Conservation (phyloP, 139 green algal genomes). For the Closterium sp. region DNA sequence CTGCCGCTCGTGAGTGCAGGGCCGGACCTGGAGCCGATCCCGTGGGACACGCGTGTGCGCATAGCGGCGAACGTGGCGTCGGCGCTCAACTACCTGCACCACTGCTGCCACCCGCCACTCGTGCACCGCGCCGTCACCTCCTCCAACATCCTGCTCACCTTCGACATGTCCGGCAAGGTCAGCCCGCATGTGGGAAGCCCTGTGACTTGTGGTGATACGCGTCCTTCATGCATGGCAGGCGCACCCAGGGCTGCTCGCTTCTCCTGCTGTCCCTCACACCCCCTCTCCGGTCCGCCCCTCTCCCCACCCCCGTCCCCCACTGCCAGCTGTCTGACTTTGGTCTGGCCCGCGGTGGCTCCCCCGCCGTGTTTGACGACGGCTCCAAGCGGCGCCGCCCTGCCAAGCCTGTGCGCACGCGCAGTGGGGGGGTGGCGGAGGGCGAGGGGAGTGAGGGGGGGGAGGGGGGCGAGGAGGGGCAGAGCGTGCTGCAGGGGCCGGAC, state of each 20-base stretch:
- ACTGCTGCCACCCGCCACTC: not conserved
- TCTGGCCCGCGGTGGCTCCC: not conserved
- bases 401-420: not conserved
- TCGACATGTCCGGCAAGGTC: conserved; percentile 24
- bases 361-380: not conserved
- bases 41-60: conserved; percentile 10
- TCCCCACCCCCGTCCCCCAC: not conserved
- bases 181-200: not conserved
- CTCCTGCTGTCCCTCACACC: not conserved
- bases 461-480: not conserved
- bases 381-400: not conserved
- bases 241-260: not conserved
- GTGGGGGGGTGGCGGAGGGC: not conserved
- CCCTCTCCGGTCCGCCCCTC: too few species aligned
- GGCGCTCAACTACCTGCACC: conserved; percentile 32
- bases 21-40: conserved; percentile 1
- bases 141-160: conserved; percentile 81
- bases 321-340: not conserved
- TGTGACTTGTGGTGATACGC: not conserved
- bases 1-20: not conserved
- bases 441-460: not conserved
- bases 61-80: conserved; percentile 20
- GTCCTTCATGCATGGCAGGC: not conserved
- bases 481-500: not conserved
- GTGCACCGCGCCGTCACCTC: conserved; percentile 98